phyloP scores from a whole-genome alignment of 2,329 filamentous ascomycete species.

The Fusarium sp. region DNA sequence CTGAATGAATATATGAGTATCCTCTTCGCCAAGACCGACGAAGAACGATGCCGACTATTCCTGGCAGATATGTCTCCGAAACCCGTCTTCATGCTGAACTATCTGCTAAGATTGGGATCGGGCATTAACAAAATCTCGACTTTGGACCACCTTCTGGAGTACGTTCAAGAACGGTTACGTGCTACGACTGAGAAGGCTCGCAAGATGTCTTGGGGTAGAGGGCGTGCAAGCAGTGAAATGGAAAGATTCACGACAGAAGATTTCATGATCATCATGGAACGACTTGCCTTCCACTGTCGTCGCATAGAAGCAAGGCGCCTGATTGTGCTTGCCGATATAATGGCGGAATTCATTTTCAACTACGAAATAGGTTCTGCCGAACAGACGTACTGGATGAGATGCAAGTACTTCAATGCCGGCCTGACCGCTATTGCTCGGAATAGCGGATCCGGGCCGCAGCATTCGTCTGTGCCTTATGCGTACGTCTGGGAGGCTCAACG shows the following conservation, averaged over 20 bases:
- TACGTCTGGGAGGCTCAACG: slow-evolving; percentile 66
- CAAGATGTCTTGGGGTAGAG: neutral
- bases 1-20: slow-evolving; percentile 44
- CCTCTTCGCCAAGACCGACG: slow-evolving; percentile 43
- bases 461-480: slow-evolving; percentile 40
- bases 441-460: slow-evolving; percentile 35
- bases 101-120: slow-evolving; percentile 43
- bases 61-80: slow-evolving; percentile 36
- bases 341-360: slow-evolving; percentile 41
- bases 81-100: slow-evolving; percentile 46
- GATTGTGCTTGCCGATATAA: slow-evolving; percentile 43
- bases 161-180: slow-evolving; percentile 34
- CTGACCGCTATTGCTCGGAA: slow-evolving; percentile 42
- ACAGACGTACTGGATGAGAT: slow-evolving; percentile 43
- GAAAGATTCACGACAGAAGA: slow-evolving; percentile 32
- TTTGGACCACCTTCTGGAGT: slow-evolving; percentile 41
- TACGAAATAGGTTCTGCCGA: slow-evolving; percentile 21
- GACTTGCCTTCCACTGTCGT: slow-evolving; percentile 45
- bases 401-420: slow-evolving; percentile 45
- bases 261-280: slow-evolving; percentile 37
- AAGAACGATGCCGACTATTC: slow-evolving; percentile 46
- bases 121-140: slow-evolving; percentile 36
- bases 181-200: slow-evolving; percentile 10
- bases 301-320: slow-evolving; percentile 48
- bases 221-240: slow-evolving; percentile 20